Evolutionary conservation across 306 rosid genomes (phyloP).

Genomic region (Elaeagnus macrophylla): DNA sequence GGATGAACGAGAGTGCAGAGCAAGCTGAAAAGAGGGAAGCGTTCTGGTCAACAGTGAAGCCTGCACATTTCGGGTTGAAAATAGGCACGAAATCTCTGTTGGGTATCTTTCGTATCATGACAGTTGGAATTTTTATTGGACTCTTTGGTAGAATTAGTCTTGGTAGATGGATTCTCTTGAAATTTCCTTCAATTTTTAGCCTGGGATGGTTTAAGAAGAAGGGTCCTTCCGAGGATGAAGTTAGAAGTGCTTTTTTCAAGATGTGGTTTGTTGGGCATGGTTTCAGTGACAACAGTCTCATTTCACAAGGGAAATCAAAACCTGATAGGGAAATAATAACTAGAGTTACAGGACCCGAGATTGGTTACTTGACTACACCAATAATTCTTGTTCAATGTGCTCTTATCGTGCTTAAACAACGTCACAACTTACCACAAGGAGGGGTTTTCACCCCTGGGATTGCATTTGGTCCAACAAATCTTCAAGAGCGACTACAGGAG

Average conservation of each 20-base stretch:
- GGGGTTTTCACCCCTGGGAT: constrained; percentile 69
- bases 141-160: constrained; percentile 39
- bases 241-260: constrained; percentile 64
- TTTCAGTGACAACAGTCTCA: constrained; percentile 33
- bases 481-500: constrained; percentile 59
- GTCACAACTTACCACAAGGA: constrained; percentile 58
- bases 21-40: constrained; percentile 38
- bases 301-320: constrained; percentile 32
- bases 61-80: constrained; percentile 75
- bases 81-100: constrained; percentile 53
- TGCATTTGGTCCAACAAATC: constrained; percentile 73
- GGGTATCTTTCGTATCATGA: constrained; percentile 30
- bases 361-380: constrained; percentile 79
- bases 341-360: constrained; percentile 77
- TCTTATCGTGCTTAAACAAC: constrained; percentile 51
- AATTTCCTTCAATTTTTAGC: constrained; percentile 67
- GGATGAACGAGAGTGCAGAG: constrained; percentile 48
- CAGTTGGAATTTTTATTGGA: constrained; percentile 43
- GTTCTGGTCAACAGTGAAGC: constrained; percentile 66
- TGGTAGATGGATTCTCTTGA: constrained; percentile 77
- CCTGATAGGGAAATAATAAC: constrained; percentile 70
- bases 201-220: constrained; percentile 62
- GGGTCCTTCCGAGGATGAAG: constrained; percentile 74
- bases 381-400: constrained; percentile 76
- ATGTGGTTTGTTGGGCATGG: constrained; percentile 89